Evolutionary conservation across 1,284 basidiomycete species (phyloP).

Genomic region (Pisolithus thermaeus): DNA sequence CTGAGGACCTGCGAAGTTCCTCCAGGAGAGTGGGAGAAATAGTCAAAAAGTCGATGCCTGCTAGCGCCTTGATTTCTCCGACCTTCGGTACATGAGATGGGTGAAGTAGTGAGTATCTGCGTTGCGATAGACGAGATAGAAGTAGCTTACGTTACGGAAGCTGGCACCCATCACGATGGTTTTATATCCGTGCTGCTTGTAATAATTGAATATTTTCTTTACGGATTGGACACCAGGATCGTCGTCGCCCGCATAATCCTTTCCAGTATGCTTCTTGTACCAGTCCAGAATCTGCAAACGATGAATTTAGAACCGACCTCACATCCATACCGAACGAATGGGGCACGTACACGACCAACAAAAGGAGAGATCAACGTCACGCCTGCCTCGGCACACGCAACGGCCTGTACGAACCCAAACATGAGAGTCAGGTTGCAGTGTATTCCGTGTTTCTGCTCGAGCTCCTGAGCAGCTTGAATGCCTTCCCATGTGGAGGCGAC

Average conservation of each 20-base stretch:
- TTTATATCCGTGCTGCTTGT: conserved; percentile 97
- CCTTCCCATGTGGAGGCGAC: conserved; percentile 99
- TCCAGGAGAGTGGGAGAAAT: conserved; percentile 89
- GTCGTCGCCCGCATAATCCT: conserved; percentile 78
- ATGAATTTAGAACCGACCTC: conserved; percentile 1
- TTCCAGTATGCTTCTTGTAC: conserved; percentile 87
- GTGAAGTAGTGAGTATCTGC: neutral
- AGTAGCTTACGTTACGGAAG: conserved; percentile 80
- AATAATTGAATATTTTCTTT: conserved; percentile 96
- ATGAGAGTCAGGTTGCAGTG: conserved; percentile 98
- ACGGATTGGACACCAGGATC: conserved; percentile 97
- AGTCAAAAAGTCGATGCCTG: conserved; percentile 95
- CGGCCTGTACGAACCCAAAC: conserved; percentile 96
- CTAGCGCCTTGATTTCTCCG: conserved; percentile 91
- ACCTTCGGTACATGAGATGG: conserved; percentile 34
- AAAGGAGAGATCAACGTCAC: conserved; percentile 98
- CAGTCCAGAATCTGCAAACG: conserved; percentile 79
- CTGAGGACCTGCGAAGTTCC: conserved; percentile 78
- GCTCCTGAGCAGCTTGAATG: conserved; percentile 95
- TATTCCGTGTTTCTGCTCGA: conserved; percentile 87
- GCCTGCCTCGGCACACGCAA: conserved; percentile 95
- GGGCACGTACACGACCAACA: conserved; percentile 78
- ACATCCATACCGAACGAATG: neutral
- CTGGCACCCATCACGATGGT: conserved; percentile 99
- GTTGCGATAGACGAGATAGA: conserved; percentile 14